Evolutionary conservation across 2,329 filamentous ascomycete species (phyloP).

Genomic region (Alternaria gansuensis): DNA sequence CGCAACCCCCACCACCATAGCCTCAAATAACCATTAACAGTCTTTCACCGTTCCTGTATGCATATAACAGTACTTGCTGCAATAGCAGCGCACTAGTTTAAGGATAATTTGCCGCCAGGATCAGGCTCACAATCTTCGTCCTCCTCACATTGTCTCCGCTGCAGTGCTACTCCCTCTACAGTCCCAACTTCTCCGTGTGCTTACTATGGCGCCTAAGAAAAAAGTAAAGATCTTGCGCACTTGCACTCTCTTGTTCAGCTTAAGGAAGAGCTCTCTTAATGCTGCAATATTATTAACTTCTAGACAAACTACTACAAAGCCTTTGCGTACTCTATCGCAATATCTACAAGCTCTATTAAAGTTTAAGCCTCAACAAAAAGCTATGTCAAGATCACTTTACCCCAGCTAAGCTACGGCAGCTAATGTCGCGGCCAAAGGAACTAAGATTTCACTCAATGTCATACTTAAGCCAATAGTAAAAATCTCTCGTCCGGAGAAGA

Average conservation of each 20-base stretch:
- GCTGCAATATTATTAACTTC: neutral
- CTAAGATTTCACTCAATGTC: neutral
- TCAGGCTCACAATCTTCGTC: too few relatives aligned
- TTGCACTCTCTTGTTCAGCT: too few relatives aligned
- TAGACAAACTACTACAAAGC: neutral
- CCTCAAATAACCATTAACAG: constrained; percentile 7
- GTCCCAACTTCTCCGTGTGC: neutral
- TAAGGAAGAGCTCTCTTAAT: neutral
- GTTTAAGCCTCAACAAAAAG: constrained; percentile 6
- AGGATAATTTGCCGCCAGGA: too few relatives aligned
- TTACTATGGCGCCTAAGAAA: too few relatives aligned
- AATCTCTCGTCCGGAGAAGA: neutral
- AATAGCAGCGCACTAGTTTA: too few relatives aligned
- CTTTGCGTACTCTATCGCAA: constrained; percentile 1
- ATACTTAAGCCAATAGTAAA: constrained; percentile 9
- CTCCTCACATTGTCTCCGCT: too few relatives aligned
- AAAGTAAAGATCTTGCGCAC: too few relatives aligned
- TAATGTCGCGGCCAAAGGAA: neutral
- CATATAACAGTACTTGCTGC: neutral
- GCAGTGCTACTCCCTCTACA: too few relatives aligned
- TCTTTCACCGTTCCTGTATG: too few relatives aligned
- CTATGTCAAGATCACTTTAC: neutral
- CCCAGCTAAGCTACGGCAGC: neutral
- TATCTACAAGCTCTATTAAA: constrained; percentile 12
- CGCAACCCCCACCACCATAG: too few relatives aligned